These are phyloP conservation scores for Corinectria fuckeliana DNA, from an alignment of 2,329 filamentous ascomycete species.

Conservation along the genomic window DNA sequence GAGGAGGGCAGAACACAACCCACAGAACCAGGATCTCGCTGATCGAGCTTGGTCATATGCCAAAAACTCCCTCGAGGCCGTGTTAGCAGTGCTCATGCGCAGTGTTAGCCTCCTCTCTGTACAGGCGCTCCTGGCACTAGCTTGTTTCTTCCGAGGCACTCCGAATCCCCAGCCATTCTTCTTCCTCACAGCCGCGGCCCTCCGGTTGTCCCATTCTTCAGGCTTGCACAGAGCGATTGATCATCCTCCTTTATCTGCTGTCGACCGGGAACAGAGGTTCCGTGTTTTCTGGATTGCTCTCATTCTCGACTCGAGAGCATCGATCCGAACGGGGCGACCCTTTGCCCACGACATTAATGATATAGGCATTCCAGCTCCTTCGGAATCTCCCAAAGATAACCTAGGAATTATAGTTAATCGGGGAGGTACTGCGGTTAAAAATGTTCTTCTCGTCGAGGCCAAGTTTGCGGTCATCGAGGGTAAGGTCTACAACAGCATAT, in stretches of 20 bases:
- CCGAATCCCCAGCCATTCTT: slow-evolving; percentile 13
- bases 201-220: slow-evolving; percentile 4
- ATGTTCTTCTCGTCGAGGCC: slow-evolving; percentile 2
- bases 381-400: slow-evolving; percentile 9
- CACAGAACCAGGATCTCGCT: neutral
- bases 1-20: neutral
- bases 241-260: neutral
- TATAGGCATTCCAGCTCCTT: neutral
- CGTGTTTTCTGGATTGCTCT: slow-evolving; percentile 9
- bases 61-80: slow-evolving; percentile 6
- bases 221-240: slow-evolving; percentile 5
- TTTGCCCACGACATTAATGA: slow-evolving; percentile 5
- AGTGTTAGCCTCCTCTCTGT: slow-evolving; percentile 9
- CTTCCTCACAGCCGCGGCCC: slow-evolving; percentile 6
- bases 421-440: neutral
- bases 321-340: slow-evolving; percentile 1
- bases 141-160: slow-evolving; percentile 11
- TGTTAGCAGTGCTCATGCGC: slow-evolving; percentile 4
- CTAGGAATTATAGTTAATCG: slow-evolving; percentile 8
- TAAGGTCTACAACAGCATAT: slow-evolving; percentile 4
- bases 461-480: slow-evolving; percentile 1
- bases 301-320: slow-evolving; percentile 12
- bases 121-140: slow-evolving; percentile 1
- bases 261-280: slow-evolving; percentile 2
- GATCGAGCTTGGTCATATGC: slow-evolving; percentile 2